Evolutionary conservation across 1,139 yeast genomes (phyloP).

Genomic region (Martiniozyma asiatica): DNA sequence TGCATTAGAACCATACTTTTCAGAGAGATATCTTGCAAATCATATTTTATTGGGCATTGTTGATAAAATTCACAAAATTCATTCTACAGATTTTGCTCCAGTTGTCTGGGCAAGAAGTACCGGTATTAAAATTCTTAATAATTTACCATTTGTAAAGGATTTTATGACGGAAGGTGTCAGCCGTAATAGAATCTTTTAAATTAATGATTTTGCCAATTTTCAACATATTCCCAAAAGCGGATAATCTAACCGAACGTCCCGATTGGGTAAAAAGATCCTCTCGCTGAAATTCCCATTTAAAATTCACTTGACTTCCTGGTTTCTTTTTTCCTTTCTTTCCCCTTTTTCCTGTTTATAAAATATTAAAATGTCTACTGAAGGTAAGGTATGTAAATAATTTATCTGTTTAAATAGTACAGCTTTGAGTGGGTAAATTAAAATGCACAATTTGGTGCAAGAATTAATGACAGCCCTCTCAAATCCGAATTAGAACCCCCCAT

Average conservation of each 20-base stretch:
- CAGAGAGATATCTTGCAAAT: constrained; percentile 68
- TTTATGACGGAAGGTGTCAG: constrained; percentile 38
- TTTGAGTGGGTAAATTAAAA: too few species aligned
- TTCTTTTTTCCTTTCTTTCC: not conserved
- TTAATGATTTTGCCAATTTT: not conserved
- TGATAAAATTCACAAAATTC: constrained; percentile 83
- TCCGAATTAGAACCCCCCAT: too few species aligned
- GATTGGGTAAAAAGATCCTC: not conserved
- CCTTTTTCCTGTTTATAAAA: not conserved
- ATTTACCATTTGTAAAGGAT: constrained; percentile 49
- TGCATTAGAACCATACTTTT: constrained; percentile 77
- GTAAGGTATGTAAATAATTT: too few species aligned
- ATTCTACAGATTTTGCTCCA: constrained; percentile 64
- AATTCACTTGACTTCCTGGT: too few species aligned
- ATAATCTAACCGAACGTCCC: constrained; percentile 1
- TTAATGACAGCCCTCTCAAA: too few species aligned
- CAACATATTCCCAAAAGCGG: not conserved
- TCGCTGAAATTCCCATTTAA: too few species aligned
- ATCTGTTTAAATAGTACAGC: too few species aligned
- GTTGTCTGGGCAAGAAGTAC: constrained; percentile 62
- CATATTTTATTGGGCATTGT: constrained; percentile 77
- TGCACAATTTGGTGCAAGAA: too few species aligned
- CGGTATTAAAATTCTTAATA: constrained; percentile 63
- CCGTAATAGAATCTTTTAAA: not conserved
- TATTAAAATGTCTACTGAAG: too few species aligned